A percentile compares a stretch with the other conserved stretches of the same genome.
Conservation (phyloP, 2,329 filamentous ascomycete genomes). For the Venturia pyrina region DNA sequence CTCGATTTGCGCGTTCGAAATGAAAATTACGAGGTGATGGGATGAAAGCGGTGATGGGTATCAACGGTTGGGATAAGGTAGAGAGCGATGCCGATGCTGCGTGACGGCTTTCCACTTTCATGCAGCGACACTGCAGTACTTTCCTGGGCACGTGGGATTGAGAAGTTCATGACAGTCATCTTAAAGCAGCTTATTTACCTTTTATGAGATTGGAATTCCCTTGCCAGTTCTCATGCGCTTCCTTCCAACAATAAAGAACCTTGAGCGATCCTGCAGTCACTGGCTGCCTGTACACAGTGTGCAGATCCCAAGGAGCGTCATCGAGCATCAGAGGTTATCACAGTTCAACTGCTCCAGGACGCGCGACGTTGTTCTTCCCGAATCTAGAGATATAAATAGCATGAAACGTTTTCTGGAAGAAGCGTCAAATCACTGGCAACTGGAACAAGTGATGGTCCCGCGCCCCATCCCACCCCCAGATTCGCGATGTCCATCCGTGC, state of each 20-base stretch:
- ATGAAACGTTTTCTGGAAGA: conserved; percentile 3
- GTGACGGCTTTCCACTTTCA: too few species aligned
- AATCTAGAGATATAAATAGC: neutral
- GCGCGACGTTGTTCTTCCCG: neutral
- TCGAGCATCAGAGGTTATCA: neutral
- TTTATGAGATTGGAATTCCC: neutral
- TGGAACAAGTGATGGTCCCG: neutral
- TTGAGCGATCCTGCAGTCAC: too few species aligned
- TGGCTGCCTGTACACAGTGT: too few species aligned
- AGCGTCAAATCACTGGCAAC: neutral
- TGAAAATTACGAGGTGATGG: neutral
- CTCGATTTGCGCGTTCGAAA: neutral
- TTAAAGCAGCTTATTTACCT: neutral
- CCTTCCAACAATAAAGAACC: neutral
- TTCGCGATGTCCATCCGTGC: neutral
- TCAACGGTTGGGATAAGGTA: neutral
- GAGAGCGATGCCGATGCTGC: neutral
- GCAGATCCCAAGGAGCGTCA: neutral
- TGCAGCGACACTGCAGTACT: too few species aligned
- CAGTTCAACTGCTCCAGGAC: neutral
- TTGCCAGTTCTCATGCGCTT: neutral
- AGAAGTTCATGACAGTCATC: neutral
- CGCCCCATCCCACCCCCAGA: neutral
- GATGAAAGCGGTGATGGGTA: neutral
- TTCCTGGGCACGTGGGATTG: neutral